Evolutionary conservation across 441 rosid genomes (phyloP).

Genomic region (Breynia disticha): DNA sequence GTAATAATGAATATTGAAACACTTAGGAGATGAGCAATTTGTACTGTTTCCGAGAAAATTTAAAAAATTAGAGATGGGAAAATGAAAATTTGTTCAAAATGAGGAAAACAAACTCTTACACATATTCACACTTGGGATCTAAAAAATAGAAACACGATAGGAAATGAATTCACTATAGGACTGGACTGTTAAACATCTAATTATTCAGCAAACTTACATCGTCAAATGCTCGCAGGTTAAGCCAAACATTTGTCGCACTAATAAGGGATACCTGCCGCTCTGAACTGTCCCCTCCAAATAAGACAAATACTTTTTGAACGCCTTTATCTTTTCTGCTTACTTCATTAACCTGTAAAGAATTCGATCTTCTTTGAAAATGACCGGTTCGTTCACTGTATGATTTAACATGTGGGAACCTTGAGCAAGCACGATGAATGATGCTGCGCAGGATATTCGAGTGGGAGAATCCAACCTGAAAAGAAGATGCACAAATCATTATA

Average conservation of each 20-base stretch:
- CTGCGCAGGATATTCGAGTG: slow-evolving; percentile 83
- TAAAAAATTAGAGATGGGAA: neutral
- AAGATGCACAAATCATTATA: neutral
- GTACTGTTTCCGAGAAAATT: neutral
- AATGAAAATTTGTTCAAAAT: neutral
- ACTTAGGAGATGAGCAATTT: too few relatives aligned
- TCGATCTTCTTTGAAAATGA: too few relatives aligned
- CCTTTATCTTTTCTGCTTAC: slow-evolving; percentile 25
- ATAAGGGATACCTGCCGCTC: slow-evolving; percentile 97
- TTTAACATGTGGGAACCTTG: slow-evolving; percentile 64
- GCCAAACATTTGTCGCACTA: slow-evolving; percentile 97
- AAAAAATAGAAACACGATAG: too few relatives aligned
- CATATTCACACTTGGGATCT: too few relatives aligned
- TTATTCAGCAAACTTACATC: slow-evolving; percentile 51
- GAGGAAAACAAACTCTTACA: too few relatives aligned
- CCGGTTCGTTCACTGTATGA: slow-evolving; percentile 31
- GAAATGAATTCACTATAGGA: neutral
- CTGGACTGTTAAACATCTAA: neutral
- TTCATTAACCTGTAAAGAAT: slow-evolving; percentile 20
- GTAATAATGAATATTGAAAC: neutral
- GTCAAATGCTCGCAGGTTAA: slow-evolving; percentile 66
- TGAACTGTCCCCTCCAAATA: slow-evolving; percentile 90
- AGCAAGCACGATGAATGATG: slow-evolving; percentile 62
- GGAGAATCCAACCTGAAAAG: slow-evolving; percentile 98
- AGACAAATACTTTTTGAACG: slow-evolving; percentile 53